Percentiles rank a stretch among this genome's conserved stretches.
Evolutionary conservation across 1,139 yeast species (phyloP).

Genomic region (Taphrina confusa): DNA sequence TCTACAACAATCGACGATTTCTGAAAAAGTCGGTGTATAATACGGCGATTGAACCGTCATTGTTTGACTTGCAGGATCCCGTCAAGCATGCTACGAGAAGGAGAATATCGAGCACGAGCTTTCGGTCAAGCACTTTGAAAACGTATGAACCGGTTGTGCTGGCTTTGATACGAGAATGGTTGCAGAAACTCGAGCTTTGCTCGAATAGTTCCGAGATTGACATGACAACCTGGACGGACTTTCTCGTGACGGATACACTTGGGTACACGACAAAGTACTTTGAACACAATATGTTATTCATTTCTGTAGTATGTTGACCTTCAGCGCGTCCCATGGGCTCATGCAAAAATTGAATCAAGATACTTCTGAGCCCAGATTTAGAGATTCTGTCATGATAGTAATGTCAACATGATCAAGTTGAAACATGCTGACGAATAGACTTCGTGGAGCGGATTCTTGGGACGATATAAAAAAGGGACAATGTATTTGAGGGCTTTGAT

Average conservation of each 20-base stretch:
- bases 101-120: background rate
- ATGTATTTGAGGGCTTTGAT: background rate
- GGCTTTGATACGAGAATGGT: background rate
- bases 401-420: background rate
- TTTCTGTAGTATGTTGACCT: background rate
- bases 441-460: background rate
- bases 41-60: background rate
- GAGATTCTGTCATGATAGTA: background rate
- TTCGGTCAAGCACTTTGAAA: background rate
- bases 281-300: background rate
- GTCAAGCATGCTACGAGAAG: background rate
- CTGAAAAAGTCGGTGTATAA: slow-evolving; percentile 7
- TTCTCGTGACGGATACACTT: background rate
- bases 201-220: background rate
- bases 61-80: background rate
- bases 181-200: background rate
- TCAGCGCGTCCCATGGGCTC: background rate
- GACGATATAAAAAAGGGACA: background rate
- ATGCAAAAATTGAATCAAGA: background rate
- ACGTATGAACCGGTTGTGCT: background rate
- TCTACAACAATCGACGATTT: background rate
- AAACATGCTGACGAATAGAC: background rate
- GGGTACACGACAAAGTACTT: background rate
- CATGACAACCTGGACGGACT: background rate
- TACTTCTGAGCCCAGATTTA: background rate